These are phyloP conservation scores for Datura wrightii DNA, from an alignment of 257 asterid species.

Conservation along the genomic window DNA sequence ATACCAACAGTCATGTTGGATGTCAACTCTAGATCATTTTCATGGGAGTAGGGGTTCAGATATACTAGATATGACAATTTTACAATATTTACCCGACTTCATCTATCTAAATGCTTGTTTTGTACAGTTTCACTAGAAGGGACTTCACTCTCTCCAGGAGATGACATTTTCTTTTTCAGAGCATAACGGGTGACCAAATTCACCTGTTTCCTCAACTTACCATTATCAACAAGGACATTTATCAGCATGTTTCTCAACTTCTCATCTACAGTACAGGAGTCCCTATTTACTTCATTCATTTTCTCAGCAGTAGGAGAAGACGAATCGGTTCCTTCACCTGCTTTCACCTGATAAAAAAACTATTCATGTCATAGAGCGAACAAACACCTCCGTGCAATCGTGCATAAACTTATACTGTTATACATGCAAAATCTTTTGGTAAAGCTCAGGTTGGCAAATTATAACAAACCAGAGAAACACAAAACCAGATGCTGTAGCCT, in stretches of 20 bases:
- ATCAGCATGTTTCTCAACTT: slow-evolving; percentile 60
- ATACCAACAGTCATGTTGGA: slow-evolving; percentile 45
- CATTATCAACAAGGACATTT: slow-evolving; percentile 63
- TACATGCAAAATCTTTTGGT: slow-evolving; percentile 13
- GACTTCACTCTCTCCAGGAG: slow-evolving; percentile 43
- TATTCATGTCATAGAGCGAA: slow-evolving; percentile 5
- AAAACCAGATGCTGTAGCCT: slow-evolving; percentile 23
- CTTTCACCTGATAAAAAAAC: slow-evolving; percentile 50
- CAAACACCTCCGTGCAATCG: not conserved
- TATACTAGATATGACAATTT: slow-evolving; percentile 38
- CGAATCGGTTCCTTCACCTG: slow-evolving; percentile 43
- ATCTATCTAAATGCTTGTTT: slow-evolving; percentile 45
- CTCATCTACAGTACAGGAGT: slow-evolving; percentile 43
- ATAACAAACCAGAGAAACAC: slow-evolving; percentile 16
- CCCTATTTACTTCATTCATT: slow-evolving; percentile 37
- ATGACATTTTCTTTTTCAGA: slow-evolving; percentile 50
- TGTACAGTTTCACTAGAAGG: slow-evolving; percentile 54
- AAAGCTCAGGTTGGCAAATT: not conserved
- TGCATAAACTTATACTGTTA: not conserved
- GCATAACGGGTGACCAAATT: slow-evolving; percentile 57
- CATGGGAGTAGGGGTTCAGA: slow-evolving; percentile 19
- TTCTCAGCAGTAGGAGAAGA: slow-evolving; percentile 44
- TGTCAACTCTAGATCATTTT: slow-evolving; percentile 26
- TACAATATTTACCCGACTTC: slow-evolving; percentile 52
- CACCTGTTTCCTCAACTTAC: slow-evolving; percentile 75